phyloP scores from a whole-genome alignment of 2,329 filamentous ascomycete genomes.

The Plenodomus tracheiphilus region DNA sequence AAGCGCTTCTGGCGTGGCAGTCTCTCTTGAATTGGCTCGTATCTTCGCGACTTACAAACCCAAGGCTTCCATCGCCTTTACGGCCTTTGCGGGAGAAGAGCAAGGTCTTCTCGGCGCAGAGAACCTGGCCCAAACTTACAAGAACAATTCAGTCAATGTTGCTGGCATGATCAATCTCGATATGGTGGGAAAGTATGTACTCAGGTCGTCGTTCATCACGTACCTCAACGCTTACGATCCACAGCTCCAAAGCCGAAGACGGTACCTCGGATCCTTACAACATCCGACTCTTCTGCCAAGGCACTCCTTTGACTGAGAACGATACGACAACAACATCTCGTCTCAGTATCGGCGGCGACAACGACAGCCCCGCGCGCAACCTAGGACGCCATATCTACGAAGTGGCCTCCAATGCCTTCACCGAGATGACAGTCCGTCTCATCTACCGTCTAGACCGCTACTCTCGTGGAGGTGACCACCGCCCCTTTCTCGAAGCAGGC shows the following conservation, averaged over 20 bases:
- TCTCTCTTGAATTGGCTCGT: constrained; percentile 60
- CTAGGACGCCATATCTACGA: constrained; percentile 60
- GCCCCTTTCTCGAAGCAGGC: constrained; percentile 58
- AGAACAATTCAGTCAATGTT: constrained; percentile 57
- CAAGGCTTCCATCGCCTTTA: constrained; percentile 59
- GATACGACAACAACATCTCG: constrained; percentile 43
- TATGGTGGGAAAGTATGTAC: constrained; percentile 52
- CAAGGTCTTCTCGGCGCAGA: constrained; percentile 58
- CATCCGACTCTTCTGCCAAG: constrained; percentile 60
- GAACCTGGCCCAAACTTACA: constrained; percentile 57
- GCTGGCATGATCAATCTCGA: constrained; percentile 63
- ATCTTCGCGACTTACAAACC: constrained; percentile 54
- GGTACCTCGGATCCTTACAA: constrained; percentile 54
- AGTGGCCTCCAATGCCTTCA: constrained; percentile 55
- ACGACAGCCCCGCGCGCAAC: constrained; percentile 59
- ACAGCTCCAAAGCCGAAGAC: constrained; percentile 50
- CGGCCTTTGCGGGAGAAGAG: constrained; percentile 61
- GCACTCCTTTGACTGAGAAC: constrained; percentile 51
- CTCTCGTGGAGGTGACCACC: constrained; percentile 61
- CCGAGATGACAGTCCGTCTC: constrained; percentile 59
- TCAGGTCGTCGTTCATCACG: background rate
- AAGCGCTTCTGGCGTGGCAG: constrained; percentile 10
- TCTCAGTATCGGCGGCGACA: constrained; percentile 52
- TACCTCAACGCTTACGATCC: background rate
- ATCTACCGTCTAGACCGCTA: constrained; percentile 62